Evolutionary conservation across 139 green algal genomes (phyloP).

Genomic region (Tetraselmis striata): DNA sequence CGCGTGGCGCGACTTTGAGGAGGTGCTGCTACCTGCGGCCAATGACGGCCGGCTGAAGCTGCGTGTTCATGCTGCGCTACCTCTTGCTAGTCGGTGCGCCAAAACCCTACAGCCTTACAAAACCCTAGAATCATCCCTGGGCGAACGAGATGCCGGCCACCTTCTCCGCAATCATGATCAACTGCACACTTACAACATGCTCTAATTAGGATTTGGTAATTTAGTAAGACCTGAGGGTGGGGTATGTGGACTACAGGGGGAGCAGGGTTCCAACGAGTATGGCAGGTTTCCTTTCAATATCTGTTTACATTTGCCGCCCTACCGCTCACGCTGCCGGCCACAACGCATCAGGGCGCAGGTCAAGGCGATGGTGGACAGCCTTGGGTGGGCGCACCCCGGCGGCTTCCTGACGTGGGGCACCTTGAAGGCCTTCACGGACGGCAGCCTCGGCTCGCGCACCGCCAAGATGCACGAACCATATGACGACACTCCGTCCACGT

Average conservation of each 20-base stretch:
- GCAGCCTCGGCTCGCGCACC: conserved; percentile 55
- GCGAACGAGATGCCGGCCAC: no score
- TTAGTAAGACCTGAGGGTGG: no score
- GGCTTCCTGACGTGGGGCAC: conserved; percentile 50
- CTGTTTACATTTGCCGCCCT: no score
- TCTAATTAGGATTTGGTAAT: no score
- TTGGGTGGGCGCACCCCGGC: conserved; percentile 31
- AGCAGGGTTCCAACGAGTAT: no score
- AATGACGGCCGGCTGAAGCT: not conserved
- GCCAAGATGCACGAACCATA: conserved; percentile 60
- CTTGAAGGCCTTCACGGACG: conserved; percentile 71
- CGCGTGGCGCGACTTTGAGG: not conserved
- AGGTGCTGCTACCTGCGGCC: not conserved
- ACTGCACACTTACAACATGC: no score
- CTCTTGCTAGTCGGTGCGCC: not conserved
- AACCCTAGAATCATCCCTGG: no score
- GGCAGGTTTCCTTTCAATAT: no score
- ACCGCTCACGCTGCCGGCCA: no score
- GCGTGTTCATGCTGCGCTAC: conserved; percentile 2
- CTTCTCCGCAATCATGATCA: no score
- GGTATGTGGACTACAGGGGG: no score
- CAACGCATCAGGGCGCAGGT: not conserved
- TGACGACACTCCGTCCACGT: conserved; percentile 7
- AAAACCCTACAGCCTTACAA: no score
- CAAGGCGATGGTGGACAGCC: conserved; percentile 10